These are phyloP conservation scores for Botryosphaeria dothidea DNA, from an alignment of 2,329 filamentous ascomycete species.

Conservation along the genomic window DNA sequence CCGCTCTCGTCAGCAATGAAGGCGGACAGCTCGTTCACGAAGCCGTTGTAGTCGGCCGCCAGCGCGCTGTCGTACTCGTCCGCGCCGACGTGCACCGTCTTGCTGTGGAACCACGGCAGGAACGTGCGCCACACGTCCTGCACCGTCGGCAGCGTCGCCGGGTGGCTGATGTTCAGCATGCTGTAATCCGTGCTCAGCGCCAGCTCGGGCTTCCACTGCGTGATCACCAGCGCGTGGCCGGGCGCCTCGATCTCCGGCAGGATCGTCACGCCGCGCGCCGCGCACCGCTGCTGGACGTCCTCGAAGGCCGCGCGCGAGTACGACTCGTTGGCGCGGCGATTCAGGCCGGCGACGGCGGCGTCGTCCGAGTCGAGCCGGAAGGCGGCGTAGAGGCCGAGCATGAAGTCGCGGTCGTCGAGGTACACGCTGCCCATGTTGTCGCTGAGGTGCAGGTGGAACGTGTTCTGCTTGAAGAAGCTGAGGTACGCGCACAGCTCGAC, in stretches of 20 bases:
- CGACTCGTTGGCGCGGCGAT: constrained; percentile 43
- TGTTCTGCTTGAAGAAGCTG: constrained; percentile 63
- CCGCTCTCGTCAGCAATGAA: constrained; percentile 34
- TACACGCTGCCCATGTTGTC: constrained; percentile 49
- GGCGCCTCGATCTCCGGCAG: constrained; percentile 41
- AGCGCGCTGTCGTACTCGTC: constrained; percentile 39
- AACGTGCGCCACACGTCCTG: constrained; percentile 41
- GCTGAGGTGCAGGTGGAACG: constrained; percentile 59
- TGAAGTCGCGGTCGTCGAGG: constrained; percentile 48
- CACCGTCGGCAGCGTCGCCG: constrained; percentile 37
- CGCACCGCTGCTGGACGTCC: constrained; percentile 37
- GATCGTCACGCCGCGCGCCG: constrained; percentile 36
- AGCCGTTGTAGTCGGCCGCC: constrained; percentile 39
- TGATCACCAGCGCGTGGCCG: constrained; percentile 38
- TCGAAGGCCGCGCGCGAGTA: constrained; percentile 36
- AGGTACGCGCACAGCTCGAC: constrained; percentile 61
- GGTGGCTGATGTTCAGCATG: constrained; percentile 38
- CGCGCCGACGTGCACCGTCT: constrained; percentile 40
- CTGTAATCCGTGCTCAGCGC: constrained; percentile 38
- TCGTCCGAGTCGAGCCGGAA: constrained; percentile 57
- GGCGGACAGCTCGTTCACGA: constrained; percentile 38
- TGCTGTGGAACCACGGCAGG: constrained; percentile 40
- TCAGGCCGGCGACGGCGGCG: constrained; percentile 50
- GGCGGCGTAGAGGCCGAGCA: constrained; percentile 54
- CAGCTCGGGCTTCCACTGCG: constrained; percentile 42